Percentiles rank a stretch among this genome's conserved stretches.
Evolutionary conservation across 2,329 filamentous ascomycete species (phyloP).

Genomic region (Tothia fuscella): DNA sequence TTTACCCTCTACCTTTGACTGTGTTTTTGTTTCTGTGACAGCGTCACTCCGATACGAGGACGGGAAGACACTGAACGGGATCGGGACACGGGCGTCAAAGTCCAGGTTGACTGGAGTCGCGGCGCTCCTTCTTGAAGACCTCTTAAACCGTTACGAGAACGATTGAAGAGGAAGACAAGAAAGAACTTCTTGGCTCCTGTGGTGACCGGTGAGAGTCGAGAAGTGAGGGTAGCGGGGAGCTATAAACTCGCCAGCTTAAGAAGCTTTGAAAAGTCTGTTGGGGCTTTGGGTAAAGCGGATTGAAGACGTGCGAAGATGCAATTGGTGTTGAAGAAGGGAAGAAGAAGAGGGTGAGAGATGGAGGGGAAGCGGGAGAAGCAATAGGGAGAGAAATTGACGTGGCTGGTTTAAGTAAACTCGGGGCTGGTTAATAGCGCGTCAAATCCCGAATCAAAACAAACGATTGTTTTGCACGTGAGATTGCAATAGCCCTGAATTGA

Average conservation of each 20-base stretch:
- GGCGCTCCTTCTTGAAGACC: constrained; percentile 61
- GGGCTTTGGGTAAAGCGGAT: too few relatives aligned
- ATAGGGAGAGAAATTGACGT: constrained; percentile 1
- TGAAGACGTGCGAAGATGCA: constrained; percentile 6
- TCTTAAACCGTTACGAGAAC: constrained; percentile 40
- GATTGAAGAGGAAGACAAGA: constrained; percentile 57
- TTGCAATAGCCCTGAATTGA: too few relatives aligned
- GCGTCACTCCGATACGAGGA: constrained; percentile 81
- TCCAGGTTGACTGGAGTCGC: constrained; percentile 91
- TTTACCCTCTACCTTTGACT: constrained; percentile 80
- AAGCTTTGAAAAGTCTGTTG: too few relatives aligned
- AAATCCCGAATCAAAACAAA: constrained; percentile 1
- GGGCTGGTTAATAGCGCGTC: constrained; percentile 2
- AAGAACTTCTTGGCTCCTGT: constrained; percentile 37
- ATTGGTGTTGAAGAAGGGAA: constrained; percentile 6
- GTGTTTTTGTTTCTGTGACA: constrained; percentile 48
- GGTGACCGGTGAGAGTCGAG: constrained; percentile 6
- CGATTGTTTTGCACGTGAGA: background rate
- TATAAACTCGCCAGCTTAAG: constrained; percentile 4
- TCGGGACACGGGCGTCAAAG: constrained; percentile 98
- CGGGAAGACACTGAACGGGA: constrained; percentile 99
- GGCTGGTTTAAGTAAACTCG: too few relatives aligned
- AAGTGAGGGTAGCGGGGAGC: background rate
- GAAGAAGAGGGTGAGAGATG: background rate
- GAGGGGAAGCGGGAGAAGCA: background rate